Percentiles rank a stretch among this genome's conserved stretches.
phyloP scores from a whole-genome alignment of 441 rosid genomes.

The Jatropha multifida region DNA sequence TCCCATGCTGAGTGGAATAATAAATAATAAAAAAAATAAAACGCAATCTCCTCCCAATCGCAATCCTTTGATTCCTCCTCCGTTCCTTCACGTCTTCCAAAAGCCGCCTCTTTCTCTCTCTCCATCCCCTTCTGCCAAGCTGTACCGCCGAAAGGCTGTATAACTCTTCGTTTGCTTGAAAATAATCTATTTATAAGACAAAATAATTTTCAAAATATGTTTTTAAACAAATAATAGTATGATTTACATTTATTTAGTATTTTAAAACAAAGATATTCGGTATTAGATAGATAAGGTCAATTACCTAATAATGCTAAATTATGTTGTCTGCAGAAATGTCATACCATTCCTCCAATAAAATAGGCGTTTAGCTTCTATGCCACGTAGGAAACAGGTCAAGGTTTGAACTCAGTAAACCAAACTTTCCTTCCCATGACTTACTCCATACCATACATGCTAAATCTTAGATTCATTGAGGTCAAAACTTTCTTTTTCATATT shows the following conservation, averaged over 20 bases:
- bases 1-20: neutral
- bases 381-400: conserved; percentile 16
- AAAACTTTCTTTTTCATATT: too few relatives aligned
- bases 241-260: too few relatives aligned
- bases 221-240: too few relatives aligned
- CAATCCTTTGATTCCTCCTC: conserved; percentile 15
- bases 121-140: neutral
- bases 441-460: too few relatives aligned
- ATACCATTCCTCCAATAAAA: conserved; percentile 4
- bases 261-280: too few relatives aligned
- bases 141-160: conserved; percentile 22
- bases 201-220: too few relatives aligned
- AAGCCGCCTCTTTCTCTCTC: conserved; percentile 38
- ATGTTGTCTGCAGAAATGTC: neutral
- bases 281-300: neutral
- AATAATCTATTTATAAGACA: too few relatives aligned
- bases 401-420: neutral
- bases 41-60: neutral
- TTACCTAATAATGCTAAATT: neutral
- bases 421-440: neutral
- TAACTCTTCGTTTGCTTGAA: too few relatives aligned
- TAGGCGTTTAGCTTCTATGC: neutral
- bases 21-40: neutral
- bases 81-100: conserved; percentile 49
- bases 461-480: too few relatives aligned